Base-by-base conservation (phyloP, 2,329 filamentous ascomycete genomes). In the Colletotrichum karsti region DNA sequence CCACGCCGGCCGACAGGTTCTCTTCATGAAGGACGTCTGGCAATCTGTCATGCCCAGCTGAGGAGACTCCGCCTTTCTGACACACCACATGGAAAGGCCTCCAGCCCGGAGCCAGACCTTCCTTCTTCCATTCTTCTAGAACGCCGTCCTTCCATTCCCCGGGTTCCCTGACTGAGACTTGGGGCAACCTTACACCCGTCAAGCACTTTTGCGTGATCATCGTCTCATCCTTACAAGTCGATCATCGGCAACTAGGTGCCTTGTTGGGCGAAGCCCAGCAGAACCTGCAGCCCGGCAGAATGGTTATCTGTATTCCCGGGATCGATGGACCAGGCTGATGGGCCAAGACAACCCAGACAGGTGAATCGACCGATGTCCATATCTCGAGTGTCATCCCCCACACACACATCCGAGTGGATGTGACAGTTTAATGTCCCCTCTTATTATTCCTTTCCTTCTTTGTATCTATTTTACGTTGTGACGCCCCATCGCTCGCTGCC, bases 141-240 rank as follows among this genome's bases (percentile, higher is more conserved):
- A 67, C 6, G 53, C 24, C 46, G 20, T 53, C 37, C 26, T 51
- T 39, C 24, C 9, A 46, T 56, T 44, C 42, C 24, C 60, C 39
- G 24, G 64, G 37, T 48, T 48, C n/a, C 26, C 20, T 20, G n/a
- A 28, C 22, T 35, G 28, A 57, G 35, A 63, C 44, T 4, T 18
- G 37, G 60, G 24, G 24, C 28, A 22, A 39, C 53, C 64, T 46
- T 58, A 39, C 37, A 24, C 2, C 20, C 22, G 7, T 9, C 18
- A 20, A 39, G 12, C 10, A 53, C 37, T 28, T 57, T 28, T 64
- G 46, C 60, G 46, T 63, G 59, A 67, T 63, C 44, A 51, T 63
- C 53, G 59, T 64, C 53, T 42, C 59, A 67, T 64, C 53, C 53
- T 44, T 54, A 46, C 64, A 33, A 51, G 58, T 26, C 39, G 53